Evolutionary conservation across 2,329 filamentous ascomycete species (phyloP).

Genomic region (Ophiosphaerella narmari): DNA sequence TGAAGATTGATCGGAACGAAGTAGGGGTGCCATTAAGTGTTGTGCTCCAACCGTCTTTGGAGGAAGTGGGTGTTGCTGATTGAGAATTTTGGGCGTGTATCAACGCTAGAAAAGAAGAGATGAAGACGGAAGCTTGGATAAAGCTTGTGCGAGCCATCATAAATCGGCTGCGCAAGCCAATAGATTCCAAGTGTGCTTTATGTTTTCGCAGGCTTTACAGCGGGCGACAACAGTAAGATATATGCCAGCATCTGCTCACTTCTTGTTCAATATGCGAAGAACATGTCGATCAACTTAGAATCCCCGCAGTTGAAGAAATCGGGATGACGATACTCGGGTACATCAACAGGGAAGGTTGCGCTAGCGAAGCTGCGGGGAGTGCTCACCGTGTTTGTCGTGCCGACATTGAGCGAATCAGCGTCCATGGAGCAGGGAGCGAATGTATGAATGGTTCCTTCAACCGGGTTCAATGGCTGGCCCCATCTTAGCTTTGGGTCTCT

Average conservation of each 20-base stretch:
- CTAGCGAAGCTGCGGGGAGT: slow-evolving; percentile 16
- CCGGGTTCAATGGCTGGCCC: no score
- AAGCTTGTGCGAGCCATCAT: slow-evolving; percentile 34
- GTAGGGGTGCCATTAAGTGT: slow-evolving; percentile 37
- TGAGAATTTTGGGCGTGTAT: slow-evolving; percentile 19
- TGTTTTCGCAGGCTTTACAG: neutral
- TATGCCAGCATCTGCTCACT: slow-evolving; percentile 6
- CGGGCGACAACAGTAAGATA: slow-evolving; percentile 3
- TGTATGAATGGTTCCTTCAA: no score
- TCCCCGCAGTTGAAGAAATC: slow-evolving; percentile 17
- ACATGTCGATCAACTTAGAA: slow-evolving; percentile 6
- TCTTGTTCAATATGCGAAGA: slow-evolving; percentile 1
- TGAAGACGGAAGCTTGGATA: slow-evolving; percentile 23
- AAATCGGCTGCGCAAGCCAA: slow-evolving; percentile 10
- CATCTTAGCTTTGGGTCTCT: slow-evolving; percentile 4
- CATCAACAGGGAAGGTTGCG: slow-evolving; percentile 7
- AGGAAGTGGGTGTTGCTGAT: slow-evolving; percentile 13
- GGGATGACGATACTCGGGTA: slow-evolving; percentile 19
- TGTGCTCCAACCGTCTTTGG: slow-evolving; percentile 26
- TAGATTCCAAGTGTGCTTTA: neutral
- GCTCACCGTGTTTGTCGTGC: slow-evolving; percentile 10
- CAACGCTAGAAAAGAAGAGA: slow-evolving; percentile 32
- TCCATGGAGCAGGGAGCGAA: neutral
- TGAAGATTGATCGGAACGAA: slow-evolving; percentile 39
- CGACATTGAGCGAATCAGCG: slow-evolving; percentile 28